A percentile compares a stretch with the other conserved stretches of the same genome.
Evolutionary conservation across 2,329 filamentous ascomycete species (phyloP).

Genomic region (Alternaria panax): DNA sequence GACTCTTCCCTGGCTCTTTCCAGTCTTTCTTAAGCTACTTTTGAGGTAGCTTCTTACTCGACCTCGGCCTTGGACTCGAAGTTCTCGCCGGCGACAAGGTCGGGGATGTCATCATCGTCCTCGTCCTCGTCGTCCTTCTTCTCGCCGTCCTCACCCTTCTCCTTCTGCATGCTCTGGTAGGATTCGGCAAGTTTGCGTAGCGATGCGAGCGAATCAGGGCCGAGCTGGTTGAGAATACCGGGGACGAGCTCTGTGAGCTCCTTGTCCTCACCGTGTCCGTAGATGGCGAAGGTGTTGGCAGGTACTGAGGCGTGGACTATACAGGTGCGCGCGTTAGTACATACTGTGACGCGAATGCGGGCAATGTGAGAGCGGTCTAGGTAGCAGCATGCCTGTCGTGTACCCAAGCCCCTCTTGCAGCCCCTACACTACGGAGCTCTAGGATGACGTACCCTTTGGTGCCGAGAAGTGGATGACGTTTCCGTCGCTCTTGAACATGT

Average conservation of each 20-base stretch:
- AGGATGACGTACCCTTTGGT: conserved; percentile 79
- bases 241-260: conserved; percentile 99
- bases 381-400: not conserved
- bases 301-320: conserved; percentile 95
- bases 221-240: conserved; percentile 99
- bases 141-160: conserved; percentile 76
- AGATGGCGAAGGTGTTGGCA: conserved; percentile 99
- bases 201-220: conserved; percentile 95
- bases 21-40: conserved; percentile 21
- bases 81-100: conserved; percentile 95
- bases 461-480: conserved; percentile 99
- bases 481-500: conserved; percentile 99
- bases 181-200: conserved; percentile 98
- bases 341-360: not conserved
- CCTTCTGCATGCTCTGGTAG: conserved; percentile 99
- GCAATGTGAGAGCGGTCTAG: not conserved
- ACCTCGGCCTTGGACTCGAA: conserved; percentile 89
- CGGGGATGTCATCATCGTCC: conserved; percentile 88
- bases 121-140: conserved; percentile 69
- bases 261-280: conserved; percentile 98
- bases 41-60: conserved; percentile 66
- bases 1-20: conserved; percentile 27
- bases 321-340: conserved; percentile 16
- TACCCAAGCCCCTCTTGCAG: not conserved
- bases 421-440: not conserved